Percentiles rank a stretch among this genome's conserved stretches.
Conservation (phyloP, 257 asterid species). For the Solanum microdontum region DNA sequence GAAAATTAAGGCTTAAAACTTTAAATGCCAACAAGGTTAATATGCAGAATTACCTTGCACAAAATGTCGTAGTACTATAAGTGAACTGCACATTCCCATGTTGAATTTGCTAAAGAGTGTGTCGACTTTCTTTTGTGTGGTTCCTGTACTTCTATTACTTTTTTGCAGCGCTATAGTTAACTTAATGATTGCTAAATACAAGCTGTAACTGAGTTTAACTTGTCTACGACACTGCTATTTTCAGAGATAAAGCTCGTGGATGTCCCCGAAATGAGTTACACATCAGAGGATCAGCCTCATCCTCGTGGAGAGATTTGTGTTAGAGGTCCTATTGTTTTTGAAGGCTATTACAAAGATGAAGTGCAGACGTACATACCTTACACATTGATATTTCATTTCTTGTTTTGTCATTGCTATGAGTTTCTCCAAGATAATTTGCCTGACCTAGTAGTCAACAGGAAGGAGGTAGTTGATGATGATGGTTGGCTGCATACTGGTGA, state of each 20-base stretch:
- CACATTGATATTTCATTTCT: not conserved
- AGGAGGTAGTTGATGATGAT: slow-evolving; percentile 73
- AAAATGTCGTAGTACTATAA: not conserved
- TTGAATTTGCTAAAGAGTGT: not conserved
- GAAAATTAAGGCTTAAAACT: not conserved
- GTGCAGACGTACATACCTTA: slow-evolving; percentile 50
- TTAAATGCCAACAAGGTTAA: not conserved
- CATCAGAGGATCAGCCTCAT: slow-evolving; percentile 83
- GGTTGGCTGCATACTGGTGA: slow-evolving; percentile 97
- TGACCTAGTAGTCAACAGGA: slow-evolving; percentile 40
- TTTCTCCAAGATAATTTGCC: slow-evolving; percentile 8
- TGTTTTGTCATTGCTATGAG: not conserved
- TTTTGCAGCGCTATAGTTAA: not conserved
- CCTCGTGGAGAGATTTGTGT: slow-evolving; percentile 99
- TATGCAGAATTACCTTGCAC: not conserved
- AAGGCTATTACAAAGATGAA: slow-evolving; percentile 89
- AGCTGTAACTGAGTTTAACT: not conserved
- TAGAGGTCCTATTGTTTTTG: slow-evolving; percentile 80
- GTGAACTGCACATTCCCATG: not conserved
- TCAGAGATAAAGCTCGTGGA: slow-evolving; percentile 89
- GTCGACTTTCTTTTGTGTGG: not conserved
- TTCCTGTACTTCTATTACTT: not conserved
- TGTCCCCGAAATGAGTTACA: slow-evolving; percentile 94
- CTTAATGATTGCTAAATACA: not conserved
- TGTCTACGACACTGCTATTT: not conserved